These are phyloP conservation scores for Raffaelea albimanens DNA, from an alignment of 2,329 filamentous ascomycete species.

Conservation along the genomic window DNA sequence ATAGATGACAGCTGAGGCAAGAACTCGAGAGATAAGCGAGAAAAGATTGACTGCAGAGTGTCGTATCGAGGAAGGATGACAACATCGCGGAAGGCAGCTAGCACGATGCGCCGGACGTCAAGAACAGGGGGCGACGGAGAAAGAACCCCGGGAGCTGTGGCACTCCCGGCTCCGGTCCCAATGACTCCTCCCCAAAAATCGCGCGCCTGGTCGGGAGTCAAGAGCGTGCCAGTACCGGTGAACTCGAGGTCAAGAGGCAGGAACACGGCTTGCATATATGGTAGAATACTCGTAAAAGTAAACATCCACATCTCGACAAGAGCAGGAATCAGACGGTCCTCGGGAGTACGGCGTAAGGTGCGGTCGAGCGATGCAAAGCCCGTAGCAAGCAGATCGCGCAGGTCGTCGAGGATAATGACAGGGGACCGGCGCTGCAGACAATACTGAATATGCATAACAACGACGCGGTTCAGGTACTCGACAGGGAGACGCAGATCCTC, in stretches of 20 bases:
- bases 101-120: constrained; percentile 80
- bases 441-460: constrained; percentile 68
- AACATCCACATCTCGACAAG: constrained; percentile 92
- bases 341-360: constrained; percentile 65
- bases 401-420: constrained; percentile 63
- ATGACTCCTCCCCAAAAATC: constrained; percentile 79
- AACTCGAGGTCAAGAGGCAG: constrained; percentile 90
- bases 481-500: constrained; percentile 72
- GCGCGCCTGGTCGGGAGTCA: constrained; percentile 67
- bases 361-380: constrained; percentile 84
- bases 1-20: constrained; percentile 46
- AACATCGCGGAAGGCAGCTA: constrained; percentile 79
- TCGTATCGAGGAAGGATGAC: constrained; percentile 87
- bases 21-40: constrained; percentile 77
- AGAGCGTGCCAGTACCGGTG: constrained; percentile 69
- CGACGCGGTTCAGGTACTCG: constrained; percentile 74
- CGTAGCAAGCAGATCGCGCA: constrained; percentile 64
- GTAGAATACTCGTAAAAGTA: constrained; percentile 81
- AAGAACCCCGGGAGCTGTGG: constrained; percentile 15
- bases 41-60: constrained; percentile 80
- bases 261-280: constrained; percentile 93
- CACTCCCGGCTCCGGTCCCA: constrained; percentile 22
- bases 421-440: constrained; percentile 67
- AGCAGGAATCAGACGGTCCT: constrained; percentile 81
- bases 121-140: constrained; percentile 40